Conservation (phyloP, 1,284 basidiomycete genomes). For the Rhodotorula sp. region DNA sequence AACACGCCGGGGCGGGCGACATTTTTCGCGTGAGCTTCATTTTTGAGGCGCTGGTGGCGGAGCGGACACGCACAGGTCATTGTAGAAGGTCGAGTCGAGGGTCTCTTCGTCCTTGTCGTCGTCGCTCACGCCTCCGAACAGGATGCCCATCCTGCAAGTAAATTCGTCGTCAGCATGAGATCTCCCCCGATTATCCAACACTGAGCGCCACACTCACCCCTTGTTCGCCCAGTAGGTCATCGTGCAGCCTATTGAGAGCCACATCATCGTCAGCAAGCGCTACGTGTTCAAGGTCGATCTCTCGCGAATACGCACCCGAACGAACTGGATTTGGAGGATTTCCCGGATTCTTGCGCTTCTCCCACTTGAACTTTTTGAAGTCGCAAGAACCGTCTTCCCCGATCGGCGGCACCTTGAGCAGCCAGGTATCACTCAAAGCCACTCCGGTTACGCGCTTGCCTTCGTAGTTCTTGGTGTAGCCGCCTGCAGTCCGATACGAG, state of each 20-base stretch:
- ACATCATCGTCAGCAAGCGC: neutral
- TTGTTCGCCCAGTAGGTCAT: slow-evolving; percentile 70
- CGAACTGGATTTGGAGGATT: slow-evolving; percentile 54
- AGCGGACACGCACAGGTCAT: slow-evolving; percentile 63
- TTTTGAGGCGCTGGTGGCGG: no score
- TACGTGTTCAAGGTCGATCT: neutral
- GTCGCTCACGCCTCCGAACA: slow-evolving; percentile 90
- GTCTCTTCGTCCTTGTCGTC: slow-evolving; percentile 83
- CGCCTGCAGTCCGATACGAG: slow-evolving; percentile 58
- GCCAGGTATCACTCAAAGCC: slow-evolving; percentile 88
- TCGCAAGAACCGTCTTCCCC: slow-evolving; percentile 46
- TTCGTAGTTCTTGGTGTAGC: slow-evolving; percentile 87
- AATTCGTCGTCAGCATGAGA: neutral
- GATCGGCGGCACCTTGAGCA: slow-evolving; percentile 59
- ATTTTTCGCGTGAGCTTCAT: neutral
- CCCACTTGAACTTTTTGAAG: slow-evolving; percentile 71
- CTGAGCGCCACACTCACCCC: neutral
- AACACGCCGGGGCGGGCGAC: neutral
- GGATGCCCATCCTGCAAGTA: slow-evolving; percentile 60
- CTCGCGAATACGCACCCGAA: neutral
- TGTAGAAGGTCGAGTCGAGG: slow-evolving; percentile 78
- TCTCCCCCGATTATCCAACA: neutral
- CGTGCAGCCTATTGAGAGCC: slow-evolving; percentile 60
- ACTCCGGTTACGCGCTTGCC: slow-evolving; percentile 81
- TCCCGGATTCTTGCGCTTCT: slow-evolving; percentile 73